Evolutionary conservation across 2,329 filamentous ascomycete species (phyloP).

Genomic region (Penicillium freii): DNA sequence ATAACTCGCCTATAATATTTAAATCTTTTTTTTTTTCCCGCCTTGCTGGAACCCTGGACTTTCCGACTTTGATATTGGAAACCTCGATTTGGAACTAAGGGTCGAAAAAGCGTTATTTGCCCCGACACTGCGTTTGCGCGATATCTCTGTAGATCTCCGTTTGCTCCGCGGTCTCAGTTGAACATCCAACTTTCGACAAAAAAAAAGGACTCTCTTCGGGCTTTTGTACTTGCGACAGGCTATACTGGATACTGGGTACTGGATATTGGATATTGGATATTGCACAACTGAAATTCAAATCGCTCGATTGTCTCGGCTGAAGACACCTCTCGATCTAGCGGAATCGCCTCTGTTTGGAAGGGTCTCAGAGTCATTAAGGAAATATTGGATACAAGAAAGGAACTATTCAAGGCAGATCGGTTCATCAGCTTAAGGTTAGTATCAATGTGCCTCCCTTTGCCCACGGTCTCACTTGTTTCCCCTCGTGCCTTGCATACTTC

Average conservation of each 20-base stretch:
- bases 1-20: slow-evolving; percentile 28
- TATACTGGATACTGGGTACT: not conserved
- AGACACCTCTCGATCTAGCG: slow-evolving; percentile 6
- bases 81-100: slow-evolving; percentile 2
- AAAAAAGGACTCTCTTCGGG: not conserved
- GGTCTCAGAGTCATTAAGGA: slow-evolving; percentile 15
- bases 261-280: not conserved
- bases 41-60: slow-evolving; percentile 7
- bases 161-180: slow-evolving; percentile 12
- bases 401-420: slow-evolving; percentile 8
- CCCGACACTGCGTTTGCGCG: slow-evolving; percentile 20
- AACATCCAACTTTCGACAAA: not conserved
- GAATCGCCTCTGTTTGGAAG: slow-evolving; percentile 18
- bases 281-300: slow-evolving; percentile 2
- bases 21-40: slow-evolving; percentile 13
- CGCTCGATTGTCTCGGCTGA: slow-evolving; percentile 22
- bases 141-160: slow-evolving; percentile 15
- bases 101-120: slow-evolving; percentile 7
- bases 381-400: slow-evolving; percentile 1
- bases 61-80: not conserved
- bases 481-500: slow-evolving; percentile 39
- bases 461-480: slow-evolving; percentile 26
- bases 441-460: slow-evolving; percentile 25
- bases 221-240: slow-evolving; percentile 1
- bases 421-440: slow-evolving; percentile 33